Evolutionary conservation across 768 basidiomycete species (phyloP).

Genomic region (Tylopilus sp.): DNA sequence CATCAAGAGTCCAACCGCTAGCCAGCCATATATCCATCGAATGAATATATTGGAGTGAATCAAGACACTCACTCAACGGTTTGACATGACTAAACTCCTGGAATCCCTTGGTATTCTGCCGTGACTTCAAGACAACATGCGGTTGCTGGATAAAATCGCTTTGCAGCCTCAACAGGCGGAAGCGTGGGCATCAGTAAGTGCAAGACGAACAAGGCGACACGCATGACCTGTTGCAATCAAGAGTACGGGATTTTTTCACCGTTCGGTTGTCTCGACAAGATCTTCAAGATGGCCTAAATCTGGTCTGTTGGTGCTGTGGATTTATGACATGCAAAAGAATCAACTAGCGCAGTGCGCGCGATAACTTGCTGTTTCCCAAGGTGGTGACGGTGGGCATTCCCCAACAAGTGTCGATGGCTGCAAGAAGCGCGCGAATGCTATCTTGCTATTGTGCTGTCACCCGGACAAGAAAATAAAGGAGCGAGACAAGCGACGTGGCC

Average conservation of each 20-base stretch:
- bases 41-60: constrained; percentile 27
- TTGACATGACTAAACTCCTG: constrained; percentile 10
- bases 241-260: constrained; percentile 27
- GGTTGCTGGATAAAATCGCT: constrained; percentile 12
- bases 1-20: constrained; percentile 1
- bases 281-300: constrained; percentile 2
- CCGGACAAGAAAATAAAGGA: not conserved
- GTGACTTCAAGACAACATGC: not conserved
- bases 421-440: constrained; percentile 11
- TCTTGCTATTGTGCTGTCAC: not conserved
- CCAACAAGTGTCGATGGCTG: not conserved
- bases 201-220: constrained; percentile 16
- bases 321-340: not conserved
- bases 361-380: constrained; percentile 8
- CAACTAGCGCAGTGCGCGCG: not conserved
- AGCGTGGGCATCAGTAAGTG: constrained; percentile 22
- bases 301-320: constrained; percentile 2
- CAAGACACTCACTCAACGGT: constrained; percentile 30
- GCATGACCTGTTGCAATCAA: constrained; percentile 22
- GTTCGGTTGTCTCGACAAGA: constrained; percentile 14
- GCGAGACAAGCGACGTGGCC: not conserved
- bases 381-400: constrained; percentile 5
- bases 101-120: not conserved
- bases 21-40: constrained; percentile 12
- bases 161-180: constrained; percentile 13